phyloP scores from a whole-genome alignment of 2,329 filamentous ascomycete species.

The Stagonosporopsis chrysanthemi region DNA sequence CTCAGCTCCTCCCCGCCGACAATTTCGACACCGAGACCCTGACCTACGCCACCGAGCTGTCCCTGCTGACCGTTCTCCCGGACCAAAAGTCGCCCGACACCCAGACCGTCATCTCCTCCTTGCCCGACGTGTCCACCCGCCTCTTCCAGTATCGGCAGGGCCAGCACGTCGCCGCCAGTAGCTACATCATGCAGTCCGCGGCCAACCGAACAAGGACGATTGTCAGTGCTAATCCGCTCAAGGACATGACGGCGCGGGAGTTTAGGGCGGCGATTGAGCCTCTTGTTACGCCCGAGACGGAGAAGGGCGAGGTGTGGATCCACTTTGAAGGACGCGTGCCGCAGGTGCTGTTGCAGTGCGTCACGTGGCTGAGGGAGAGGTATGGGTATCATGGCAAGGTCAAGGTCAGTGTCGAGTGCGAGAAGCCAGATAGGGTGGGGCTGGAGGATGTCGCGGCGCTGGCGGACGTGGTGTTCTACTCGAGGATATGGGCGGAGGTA shows the following conservation, averaged over 20 bases:
- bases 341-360: slow-evolving; percentile 66
- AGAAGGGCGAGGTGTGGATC: slow-evolving; percentile 60
- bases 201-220: slow-evolving; percentile 70
- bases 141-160: slow-evolving; percentile 51
- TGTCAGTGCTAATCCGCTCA: slow-evolving; percentile 72
- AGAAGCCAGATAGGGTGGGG: slow-evolving; percentile 70
- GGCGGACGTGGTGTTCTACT: slow-evolving; percentile 78
- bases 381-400: slow-evolving; percentile 49
- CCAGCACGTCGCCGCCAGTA: slow-evolving; percentile 66
- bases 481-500: slow-evolving; percentile 70
- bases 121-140: slow-evolving; percentile 52
- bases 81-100: slow-evolving; percentile 60
- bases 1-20: slow-evolving; percentile 56
- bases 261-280: slow-evolving; percentile 58
- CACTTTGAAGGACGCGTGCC: slow-evolving; percentile 79
- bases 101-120: slow-evolving; percentile 61
- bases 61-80: slow-evolving; percentile 61
- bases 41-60: slow-evolving; percentile 28
- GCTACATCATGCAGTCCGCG: slow-evolving; percentile 72
- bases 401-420: slow-evolving; percentile 73
- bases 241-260: slow-evolving; percentile 71
- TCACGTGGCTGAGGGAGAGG: slow-evolving; percentile 60
- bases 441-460: slow-evolving; percentile 66
- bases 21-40: neutral
- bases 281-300: slow-evolving; percentile 35